Evolutionary conservation across 805 yeast genomes (phyloP).

Genomic region (Candida loeiensis): DNA sequence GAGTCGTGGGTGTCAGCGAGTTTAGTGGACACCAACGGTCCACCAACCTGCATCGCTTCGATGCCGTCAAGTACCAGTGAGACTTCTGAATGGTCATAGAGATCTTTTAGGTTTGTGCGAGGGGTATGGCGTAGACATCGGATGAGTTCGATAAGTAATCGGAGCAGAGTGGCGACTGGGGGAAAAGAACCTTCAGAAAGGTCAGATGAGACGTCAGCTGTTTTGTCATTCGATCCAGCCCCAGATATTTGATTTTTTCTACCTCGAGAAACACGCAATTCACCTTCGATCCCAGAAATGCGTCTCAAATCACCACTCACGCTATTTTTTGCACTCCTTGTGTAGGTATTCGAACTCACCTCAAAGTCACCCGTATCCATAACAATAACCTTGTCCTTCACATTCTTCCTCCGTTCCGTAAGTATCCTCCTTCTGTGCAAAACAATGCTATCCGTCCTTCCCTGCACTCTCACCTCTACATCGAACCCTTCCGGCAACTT

Average conservation of each 20-base stretch:
- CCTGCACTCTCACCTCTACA: background rate
- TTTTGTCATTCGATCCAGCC: no score
- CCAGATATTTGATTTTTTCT: no score
- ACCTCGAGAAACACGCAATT: no score
- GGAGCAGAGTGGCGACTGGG: background rate
- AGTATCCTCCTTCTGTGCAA: background rate
- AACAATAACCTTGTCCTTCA: background rate
- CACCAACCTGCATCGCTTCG: background rate
- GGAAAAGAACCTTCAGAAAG: no score
- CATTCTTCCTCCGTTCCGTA: background rate
- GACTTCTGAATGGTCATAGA: background rate
- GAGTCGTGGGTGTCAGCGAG: background rate
- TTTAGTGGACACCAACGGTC: no score
- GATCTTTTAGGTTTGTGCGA: background rate
- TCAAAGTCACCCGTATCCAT: background rate
- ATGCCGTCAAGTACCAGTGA: conserved; percentile 2
- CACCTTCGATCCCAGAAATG: no score
- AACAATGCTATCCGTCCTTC: background rate
- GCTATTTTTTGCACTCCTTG: background rate
- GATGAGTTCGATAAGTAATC: background rate
- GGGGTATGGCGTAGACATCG: background rate
- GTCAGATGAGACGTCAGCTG: no score
- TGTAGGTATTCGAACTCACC: background rate
- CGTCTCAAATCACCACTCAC: no score
- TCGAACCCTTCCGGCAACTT: background rate